Percentiles rank a stretch among this genome's conserved stretches.
phyloP scores from a whole-genome alignment of 495 filamentous ascomycete genomes.

The Podospora pseudocomata region DNA sequence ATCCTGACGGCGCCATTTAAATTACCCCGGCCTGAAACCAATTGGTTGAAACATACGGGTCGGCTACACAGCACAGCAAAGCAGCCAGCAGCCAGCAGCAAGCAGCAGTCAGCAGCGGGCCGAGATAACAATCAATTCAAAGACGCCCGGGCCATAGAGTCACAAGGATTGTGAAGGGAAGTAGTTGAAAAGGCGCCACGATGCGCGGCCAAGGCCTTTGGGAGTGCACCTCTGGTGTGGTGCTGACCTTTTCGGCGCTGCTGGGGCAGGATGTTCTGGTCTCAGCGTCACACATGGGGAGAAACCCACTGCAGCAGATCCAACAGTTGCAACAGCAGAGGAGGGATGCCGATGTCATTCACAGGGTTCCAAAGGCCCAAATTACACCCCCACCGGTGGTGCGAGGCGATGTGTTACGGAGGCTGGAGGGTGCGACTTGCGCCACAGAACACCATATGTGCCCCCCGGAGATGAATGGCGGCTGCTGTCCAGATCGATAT shows the following conservation, averaged over 20 bases:
- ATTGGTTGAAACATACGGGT: neutral
- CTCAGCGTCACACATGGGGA: neutral
- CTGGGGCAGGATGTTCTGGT: neutral
- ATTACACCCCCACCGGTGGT: slow-evolving; percentile 23
- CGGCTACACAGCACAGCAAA: neutral
- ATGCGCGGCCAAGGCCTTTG: neutral
- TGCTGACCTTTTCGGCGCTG: neutral
- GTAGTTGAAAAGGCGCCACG: neutral
- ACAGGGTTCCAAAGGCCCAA: slow-evolving; percentile 38
- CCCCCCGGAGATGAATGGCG: slow-evolving; percentile 35
- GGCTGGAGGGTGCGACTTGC: slow-evolving; percentile 20
- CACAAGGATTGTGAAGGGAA: neutral
- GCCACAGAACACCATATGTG: slow-evolving; percentile 33
- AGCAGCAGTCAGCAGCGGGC: neutral
- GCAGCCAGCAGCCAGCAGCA: neutral
- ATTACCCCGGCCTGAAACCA: neutral
- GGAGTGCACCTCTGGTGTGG: neutral
- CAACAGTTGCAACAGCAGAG: slow-evolving; percentile 23
- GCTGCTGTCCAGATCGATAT: slow-evolving; percentile 43
- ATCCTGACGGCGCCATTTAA: neutral
- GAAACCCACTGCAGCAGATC: slow-evolving; percentile 16
- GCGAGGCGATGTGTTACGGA: slow-evolving; percentile 17
- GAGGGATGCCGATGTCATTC: slow-evolving; percentile 25
- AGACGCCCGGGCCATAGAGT: neutral
- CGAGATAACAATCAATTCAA: neutral